phyloP scores from a whole-genome alignment of 768 basidiomycete genomes.

The Chiua virens region DNA sequence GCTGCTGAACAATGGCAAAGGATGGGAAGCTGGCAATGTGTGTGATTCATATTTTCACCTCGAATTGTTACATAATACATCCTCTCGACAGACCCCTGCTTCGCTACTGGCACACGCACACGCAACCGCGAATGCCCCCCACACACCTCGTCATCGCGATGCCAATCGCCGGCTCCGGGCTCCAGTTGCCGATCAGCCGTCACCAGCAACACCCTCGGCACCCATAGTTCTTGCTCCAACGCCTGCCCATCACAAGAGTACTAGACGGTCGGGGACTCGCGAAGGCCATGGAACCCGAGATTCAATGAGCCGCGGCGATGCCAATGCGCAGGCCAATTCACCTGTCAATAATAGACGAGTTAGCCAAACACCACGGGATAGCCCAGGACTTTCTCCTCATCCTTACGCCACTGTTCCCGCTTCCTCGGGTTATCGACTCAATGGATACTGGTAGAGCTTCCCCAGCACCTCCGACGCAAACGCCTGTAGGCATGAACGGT shows the following conservation, averaged over 20 bases:
- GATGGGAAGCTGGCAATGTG: slow-evolving; percentile 90
- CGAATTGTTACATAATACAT: slow-evolving; percentile 1
- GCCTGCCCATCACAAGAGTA: slow-evolving; percentile 63
- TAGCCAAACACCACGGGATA: slow-evolving; percentile 61
- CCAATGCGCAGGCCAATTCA: slow-evolving; percentile 65
- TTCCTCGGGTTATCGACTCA: slow-evolving; percentile 53
- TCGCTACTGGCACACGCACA: slow-evolving; percentile 50
- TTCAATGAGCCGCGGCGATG: slow-evolving; percentile 42
- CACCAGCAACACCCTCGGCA: slow-evolving; percentile 46
- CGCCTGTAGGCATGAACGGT: slow-evolving; percentile 38
- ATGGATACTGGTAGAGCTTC: slow-evolving; percentile 60
- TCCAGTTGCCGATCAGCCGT: slow-evolving; percentile 53
- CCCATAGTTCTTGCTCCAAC: slow-evolving; percentile 60
- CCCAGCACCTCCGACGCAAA: slow-evolving; percentile 37
- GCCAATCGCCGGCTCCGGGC: slow-evolving; percentile 49
- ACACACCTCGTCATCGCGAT: slow-evolving; percentile 54
- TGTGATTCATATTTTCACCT: slow-evolving; percentile 30
- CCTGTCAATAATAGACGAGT: slow-evolving; percentile 66
- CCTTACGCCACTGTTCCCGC: slow-evolving; percentile 71
- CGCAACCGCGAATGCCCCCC: slow-evolving; percentile 54
- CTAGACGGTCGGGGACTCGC: slow-evolving; percentile 45
- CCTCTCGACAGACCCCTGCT: slow-evolving; percentile 39
- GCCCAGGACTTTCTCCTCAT: slow-evolving; percentile 54
- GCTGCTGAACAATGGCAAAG: slow-evolving; percentile 89
- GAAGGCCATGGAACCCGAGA: slow-evolving; percentile 53